These are phyloP conservation scores for Zygoascus tannicola DNA, from an alignment of 805 yeast genomes.

Conservation along the genomic window DNA sequence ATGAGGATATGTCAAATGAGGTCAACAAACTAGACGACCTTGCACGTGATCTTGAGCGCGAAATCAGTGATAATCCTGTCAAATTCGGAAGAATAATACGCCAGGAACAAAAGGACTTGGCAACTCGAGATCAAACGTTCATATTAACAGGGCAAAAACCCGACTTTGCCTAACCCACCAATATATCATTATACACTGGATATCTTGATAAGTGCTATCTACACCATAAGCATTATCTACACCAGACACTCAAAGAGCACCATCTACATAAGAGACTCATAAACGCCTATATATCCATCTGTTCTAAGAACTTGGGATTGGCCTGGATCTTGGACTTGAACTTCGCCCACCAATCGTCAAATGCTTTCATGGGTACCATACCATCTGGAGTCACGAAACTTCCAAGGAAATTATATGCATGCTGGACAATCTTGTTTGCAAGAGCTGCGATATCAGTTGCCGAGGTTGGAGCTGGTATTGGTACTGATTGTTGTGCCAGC, in stretches of 20 bases:
- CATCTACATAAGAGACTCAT: too few species aligned
- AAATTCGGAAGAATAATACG: background rate
- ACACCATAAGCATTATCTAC: too few species aligned
- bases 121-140: background rate
- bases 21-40: too few species aligned
- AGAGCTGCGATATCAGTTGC: conserved; percentile 45
- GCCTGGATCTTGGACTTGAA: conserved; percentile 65
- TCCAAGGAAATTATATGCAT: conserved; percentile 84
- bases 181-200: too few species aligned
- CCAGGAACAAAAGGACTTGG: background rate
- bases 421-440: conserved; percentile 81
- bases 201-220: too few species aligned
- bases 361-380: conserved; percentile 76
- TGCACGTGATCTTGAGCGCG: background rate
- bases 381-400: conserved; percentile 78
- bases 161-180: too few species aligned
- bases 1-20: background rate
- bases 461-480: conserved; percentile 26
- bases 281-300: conserved; percentile 24
- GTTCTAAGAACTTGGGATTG: conserved; percentile 75
- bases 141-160: background rate
- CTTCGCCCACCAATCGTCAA: conserved; percentile 91
- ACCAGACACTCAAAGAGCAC: too few species aligned
- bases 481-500: background rate
- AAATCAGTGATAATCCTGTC: background rate